Conservation (phyloP, 306 rosid species). For the Sechiopsis laciniata region DNA sequence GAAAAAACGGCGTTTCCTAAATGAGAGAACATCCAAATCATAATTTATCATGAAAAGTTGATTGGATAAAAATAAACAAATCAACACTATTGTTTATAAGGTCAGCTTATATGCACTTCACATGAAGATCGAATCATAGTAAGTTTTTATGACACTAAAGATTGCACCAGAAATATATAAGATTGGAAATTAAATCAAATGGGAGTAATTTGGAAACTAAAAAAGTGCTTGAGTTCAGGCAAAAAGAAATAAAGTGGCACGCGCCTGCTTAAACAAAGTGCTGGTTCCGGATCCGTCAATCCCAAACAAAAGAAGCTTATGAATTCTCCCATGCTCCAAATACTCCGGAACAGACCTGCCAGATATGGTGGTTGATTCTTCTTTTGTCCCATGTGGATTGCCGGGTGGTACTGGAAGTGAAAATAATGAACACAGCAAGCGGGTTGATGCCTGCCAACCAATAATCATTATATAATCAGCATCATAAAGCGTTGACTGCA, state of each 20-base stretch:
- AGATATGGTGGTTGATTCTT: constrained; percentile 43
- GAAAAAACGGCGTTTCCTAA: constrained; percentile 2
- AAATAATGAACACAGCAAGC: constrained; percentile 71
- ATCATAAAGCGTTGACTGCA: constrained; percentile 25
- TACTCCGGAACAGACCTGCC: constrained; percentile 65
- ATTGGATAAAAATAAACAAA: not conserved
- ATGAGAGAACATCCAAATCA: constrained; percentile 6
- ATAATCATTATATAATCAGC: constrained; percentile 54
- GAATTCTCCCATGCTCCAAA: constrained; percentile 70
- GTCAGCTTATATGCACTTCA: constrained; percentile 3
- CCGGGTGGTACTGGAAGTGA: constrained; percentile 72
- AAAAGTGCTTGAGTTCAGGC: not conserved
- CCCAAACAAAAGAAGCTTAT: constrained; percentile 80
- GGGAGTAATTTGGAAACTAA: constrained; percentile 8
- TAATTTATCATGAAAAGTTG: constrained; percentile 12
- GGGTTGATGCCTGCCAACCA: constrained; percentile 97
- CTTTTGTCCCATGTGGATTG: constrained; percentile 50
- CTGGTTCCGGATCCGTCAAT: constrained; percentile 85
- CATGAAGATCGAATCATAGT: not conserved
- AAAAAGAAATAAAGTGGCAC: constrained; percentile 19
- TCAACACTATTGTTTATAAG: constrained; percentile 1
- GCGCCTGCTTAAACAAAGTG: constrained; percentile 82
- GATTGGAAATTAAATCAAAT: constrained; percentile 13
- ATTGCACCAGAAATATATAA: constrained; percentile 2
- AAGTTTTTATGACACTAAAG: not conserved